Conservation (phyloP, 305 asterid genomes). For the Fraxinus sp. region DNA sequence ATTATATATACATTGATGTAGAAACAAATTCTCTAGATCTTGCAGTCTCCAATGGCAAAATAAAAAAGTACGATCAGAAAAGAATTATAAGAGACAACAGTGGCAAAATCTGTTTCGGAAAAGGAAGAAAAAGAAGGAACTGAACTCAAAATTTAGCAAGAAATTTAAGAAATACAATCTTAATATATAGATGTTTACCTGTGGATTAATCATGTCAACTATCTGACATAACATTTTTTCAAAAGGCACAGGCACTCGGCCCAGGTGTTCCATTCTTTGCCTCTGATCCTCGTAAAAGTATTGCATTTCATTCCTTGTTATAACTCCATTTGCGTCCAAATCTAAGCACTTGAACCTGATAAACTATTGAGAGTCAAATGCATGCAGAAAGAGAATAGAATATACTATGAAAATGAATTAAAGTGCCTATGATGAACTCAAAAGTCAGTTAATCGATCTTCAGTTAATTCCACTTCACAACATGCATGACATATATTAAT, state of each 20-base stretch:
- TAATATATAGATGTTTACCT: constrained; percentile 49
- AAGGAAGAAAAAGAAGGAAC: not conserved
- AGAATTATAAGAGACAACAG: not conserved
- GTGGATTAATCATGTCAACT: constrained; percentile 90
- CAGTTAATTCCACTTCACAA: not conserved
- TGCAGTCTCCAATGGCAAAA: not conserved
- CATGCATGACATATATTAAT: not conserved
- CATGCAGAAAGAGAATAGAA: not conserved
- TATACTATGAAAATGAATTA: constrained; percentile 1
- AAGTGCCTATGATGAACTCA: not conserved
- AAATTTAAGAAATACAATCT: constrained; percentile 5
- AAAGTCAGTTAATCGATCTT: not conserved
- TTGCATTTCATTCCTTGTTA: constrained; percentile 91
- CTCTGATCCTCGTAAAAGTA: constrained; percentile 97
- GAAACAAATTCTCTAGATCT: not conserved
- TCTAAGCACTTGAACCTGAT: constrained; percentile 97
- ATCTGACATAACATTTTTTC: constrained; percentile 94
- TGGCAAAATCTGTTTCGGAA: not conserved
- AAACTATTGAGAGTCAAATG: constrained; percentile 7
- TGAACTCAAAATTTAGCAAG: not conserved
- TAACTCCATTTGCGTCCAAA: constrained; percentile 88
- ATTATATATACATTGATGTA: not conserved
- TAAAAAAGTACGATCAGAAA: constrained; percentile 1
- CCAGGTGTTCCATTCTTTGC: constrained; percentile 96
- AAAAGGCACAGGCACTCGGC: constrained; percentile 94